A percentile compares a stretch with the other conserved stretches of the same genome.
Evolutionary conservation across 1,284 basidiomycete genomes (phyloP).

Genomic region (Ceratobasidium sp.): DNA sequence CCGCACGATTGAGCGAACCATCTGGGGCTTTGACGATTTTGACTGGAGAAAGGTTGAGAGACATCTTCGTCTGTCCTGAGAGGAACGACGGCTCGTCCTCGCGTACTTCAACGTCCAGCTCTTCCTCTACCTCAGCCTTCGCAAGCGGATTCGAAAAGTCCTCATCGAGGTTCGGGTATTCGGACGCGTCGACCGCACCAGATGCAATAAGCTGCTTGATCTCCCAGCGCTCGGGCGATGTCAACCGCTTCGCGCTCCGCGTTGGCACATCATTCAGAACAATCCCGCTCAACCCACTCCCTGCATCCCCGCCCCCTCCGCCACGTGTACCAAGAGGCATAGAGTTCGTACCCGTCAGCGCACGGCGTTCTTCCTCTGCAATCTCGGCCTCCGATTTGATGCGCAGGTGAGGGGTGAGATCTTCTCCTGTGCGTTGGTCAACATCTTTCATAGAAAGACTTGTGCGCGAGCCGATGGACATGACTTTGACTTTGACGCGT

Average conservation of each 20-base stretch:
- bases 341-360: slow-evolving; percentile 73
- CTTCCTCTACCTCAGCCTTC: slow-evolving; percentile 91
- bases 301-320: too few species aligned
- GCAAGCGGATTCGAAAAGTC: slow-evolving; percentile 81
- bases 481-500: slow-evolving; percentile 93
- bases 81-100: slow-evolving; percentile 98
- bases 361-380: slow-evolving; percentile 76
- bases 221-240: slow-evolving; percentile 98
- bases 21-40: slow-evolving; percentile 97
- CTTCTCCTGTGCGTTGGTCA: slow-evolving; percentile 88
- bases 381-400: slow-evolving; percentile 94
- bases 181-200: slow-evolving; percentile 89
- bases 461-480: slow-evolving; percentile 85
- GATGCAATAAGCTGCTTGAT: slow-evolving; percentile 98
- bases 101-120: slow-evolving; percentile 95
- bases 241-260: slow-evolving; percentile 88
- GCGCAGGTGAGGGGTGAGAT: slow-evolving; percentile 91
- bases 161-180: slow-evolving; percentile 96
- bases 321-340: slow-evolving; percentile 60
- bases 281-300: slow-evolving; percentile 60
- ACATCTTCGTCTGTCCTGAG: slow-evolving; percentile 94
- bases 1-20: slow-evolving; percentile 94
- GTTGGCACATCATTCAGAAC: slow-evolving; percentile 61
- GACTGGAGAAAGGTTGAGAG: slow-evolving; percentile 94
- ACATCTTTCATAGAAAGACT: slow-evolving; percentile 98